These are phyloP conservation scores for Aspergillus texensis DNA, from an alignment of 2,329 filamentous ascomycete genomes.

Conservation along the genomic window DNA sequence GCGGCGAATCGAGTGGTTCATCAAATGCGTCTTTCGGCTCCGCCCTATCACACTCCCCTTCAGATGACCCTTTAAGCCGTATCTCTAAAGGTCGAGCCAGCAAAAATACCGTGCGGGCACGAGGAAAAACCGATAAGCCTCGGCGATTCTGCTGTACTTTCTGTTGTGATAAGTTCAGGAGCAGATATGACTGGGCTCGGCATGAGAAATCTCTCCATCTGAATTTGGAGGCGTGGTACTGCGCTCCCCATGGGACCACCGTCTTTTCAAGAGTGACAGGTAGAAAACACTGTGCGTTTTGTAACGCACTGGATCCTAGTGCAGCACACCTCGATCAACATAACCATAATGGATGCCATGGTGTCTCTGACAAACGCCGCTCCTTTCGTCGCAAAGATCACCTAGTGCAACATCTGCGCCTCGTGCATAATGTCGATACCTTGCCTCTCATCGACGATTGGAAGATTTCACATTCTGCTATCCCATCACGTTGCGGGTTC, in stretches of 20 bases:
- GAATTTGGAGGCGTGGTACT: conserved; percentile 24
- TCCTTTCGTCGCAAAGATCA: conserved; percentile 59
- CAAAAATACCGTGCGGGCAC: background rate
- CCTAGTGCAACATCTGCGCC: conserved; percentile 54
- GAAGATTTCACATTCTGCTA: conserved; percentile 40
- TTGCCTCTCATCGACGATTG: conserved; percentile 17
- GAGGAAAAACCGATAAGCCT: background rate
- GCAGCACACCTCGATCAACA: conserved; percentile 52
- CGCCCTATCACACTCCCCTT: background rate
- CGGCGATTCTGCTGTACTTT: conserved; percentile 27
- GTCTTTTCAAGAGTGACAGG: conserved; percentile 11
- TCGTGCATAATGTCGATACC: conserved; percentile 51
- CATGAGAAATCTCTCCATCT: conserved; percentile 30
- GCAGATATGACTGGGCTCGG: conserved; percentile 27
- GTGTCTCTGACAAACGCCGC: conserved; percentile 40
- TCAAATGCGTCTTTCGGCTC: background rate
- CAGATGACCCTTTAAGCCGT: background rate
- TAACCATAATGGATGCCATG: conserved; percentile 51
- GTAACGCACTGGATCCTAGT: conserved; percentile 48
- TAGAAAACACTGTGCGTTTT: conserved; percentile 49
- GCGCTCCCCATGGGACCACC: conserved; percentile 21
- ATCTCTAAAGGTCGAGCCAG: background rate
- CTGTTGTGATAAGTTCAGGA: conserved; percentile 29
- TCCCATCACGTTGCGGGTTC: conserved; percentile 56
- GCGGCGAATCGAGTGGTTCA: background rate